Evolutionary conservation across 2,329 filamentous ascomycete genomes (phyloP).

Genomic region (Neopestalotiopsis sp.): DNA sequence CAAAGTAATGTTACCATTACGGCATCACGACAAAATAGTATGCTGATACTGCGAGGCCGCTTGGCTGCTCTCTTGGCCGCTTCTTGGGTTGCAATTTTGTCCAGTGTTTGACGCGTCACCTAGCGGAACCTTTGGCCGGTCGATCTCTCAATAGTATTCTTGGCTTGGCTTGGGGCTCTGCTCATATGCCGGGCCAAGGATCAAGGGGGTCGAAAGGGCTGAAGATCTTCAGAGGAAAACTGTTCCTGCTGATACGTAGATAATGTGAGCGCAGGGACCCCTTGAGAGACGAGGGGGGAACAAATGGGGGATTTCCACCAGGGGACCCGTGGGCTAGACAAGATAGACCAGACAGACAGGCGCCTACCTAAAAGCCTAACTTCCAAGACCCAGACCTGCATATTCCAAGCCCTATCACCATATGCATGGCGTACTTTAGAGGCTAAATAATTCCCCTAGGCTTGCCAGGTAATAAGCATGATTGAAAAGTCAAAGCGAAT

Average conservation of each 20-base stretch:
- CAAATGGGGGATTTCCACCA: no score
- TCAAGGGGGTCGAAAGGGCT: neutral
- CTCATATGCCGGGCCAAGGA: neutral
- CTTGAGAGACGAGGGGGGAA: neutral
- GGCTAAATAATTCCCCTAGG: no score
- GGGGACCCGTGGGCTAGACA: no score
- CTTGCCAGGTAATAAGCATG: neutral
- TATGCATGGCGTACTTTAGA: no score
- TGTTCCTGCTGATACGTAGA: neutral
- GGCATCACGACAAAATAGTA: neutral
- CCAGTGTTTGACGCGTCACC: neutral
- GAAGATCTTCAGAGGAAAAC: neutral
- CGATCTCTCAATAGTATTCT: neutral
- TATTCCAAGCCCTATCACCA: neutral
- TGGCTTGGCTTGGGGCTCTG: neutral
- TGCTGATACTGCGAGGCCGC: neutral
- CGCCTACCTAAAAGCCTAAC: neutral
- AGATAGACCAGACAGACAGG: neutral
- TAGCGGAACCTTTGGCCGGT: neutral
- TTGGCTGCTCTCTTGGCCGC: neutral
- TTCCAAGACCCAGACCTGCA: neutral
- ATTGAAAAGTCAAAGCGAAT: neutral
- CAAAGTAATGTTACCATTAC: no score
- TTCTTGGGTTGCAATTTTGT: neutral
- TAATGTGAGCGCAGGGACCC: neutral